phyloP scores from a whole-genome alignment of 306 rosid genomes.

The Trifolium subterraneum region DNA sequence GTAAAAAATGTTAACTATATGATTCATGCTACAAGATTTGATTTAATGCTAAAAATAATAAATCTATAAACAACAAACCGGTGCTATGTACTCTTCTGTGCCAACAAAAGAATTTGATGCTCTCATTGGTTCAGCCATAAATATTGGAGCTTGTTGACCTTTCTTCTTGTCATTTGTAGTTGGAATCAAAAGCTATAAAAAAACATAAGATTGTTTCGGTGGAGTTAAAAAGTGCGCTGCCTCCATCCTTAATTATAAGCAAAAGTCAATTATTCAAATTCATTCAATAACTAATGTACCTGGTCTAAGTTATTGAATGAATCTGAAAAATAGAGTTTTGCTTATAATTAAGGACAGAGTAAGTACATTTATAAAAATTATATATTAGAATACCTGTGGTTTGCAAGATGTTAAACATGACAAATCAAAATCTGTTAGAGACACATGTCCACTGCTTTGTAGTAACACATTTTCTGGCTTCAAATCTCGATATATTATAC shows the following conservation, averaged over 20 bases:
- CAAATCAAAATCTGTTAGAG: slow-evolving; percentile 91
- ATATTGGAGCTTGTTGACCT: slow-evolving; percentile 68
- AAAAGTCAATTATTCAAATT: too few species aligned
- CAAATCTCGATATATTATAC: slow-evolving; percentile 93
- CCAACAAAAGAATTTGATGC: slow-evolving; percentile 98
- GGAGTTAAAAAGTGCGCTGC: slow-evolving; percentile 2
- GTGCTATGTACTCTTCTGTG: slow-evolving; percentile 98
- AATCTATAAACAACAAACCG: slow-evolving; percentile 61
- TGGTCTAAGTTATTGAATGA: too few species aligned
- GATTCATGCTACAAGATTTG: slow-evolving; percentile 14
- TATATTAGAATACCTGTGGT: too few species aligned
- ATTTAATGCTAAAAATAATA: slow-evolving; percentile 14
- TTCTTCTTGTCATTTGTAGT: slow-evolving; percentile 67
- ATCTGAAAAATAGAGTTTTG: too few species aligned
- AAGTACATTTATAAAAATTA: too few species aligned
- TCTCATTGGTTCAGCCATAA: slow-evolving; percentile 95
- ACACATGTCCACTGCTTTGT: slow-evolving; percentile 75
- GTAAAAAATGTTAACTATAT: not conserved
- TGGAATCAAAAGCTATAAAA: slow-evolving; percentile 76
- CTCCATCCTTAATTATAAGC: too few species aligned
- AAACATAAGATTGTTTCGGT: slow-evolving; percentile 5
- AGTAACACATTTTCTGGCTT: slow-evolving; percentile 96
- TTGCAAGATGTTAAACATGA: slow-evolving; percentile 91
- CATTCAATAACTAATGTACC: too few species aligned
- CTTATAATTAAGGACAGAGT: too few species aligned